Evolutionary conservation across 2,329 filamentous ascomycete genomes (phyloP), one percentile per base, ranked within the genome.

Genomic region (Bipolaris bicolor): DNA sequence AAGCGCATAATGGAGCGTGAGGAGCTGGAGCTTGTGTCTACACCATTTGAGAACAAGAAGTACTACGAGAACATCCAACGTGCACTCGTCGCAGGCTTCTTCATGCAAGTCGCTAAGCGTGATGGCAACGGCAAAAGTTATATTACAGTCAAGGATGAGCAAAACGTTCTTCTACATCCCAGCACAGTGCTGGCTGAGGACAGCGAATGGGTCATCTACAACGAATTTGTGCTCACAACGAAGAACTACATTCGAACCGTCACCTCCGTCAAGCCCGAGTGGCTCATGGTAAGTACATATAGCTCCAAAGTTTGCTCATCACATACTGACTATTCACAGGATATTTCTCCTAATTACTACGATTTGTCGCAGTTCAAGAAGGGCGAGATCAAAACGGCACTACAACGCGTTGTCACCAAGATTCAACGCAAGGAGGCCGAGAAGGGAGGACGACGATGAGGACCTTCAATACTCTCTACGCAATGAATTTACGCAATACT

Each of bases 71-170:
- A 99, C 77, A 99, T 99, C 70, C 90, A 94, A 43, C 88, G 92
- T 36, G 94, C 95, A 7, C 84, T 99, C 13, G 89, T 97, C 11
- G 86, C 93, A 0, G 95, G 96, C 33, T 99, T 99, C 84, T 99
- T 99, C 84, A 99, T 99, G 95, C 95, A 99, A 77, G 91, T 98
- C 20, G 96, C 95, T 57, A 97, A 96, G 87, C 92, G 90, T 74
- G 92, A 98, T 72, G 87, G 86, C 49, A 88, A 86, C 29, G 90
- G 91, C 72, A 98, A 98, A 83, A 86, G 91, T 40, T 99, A 99
- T 80, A 88, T 89, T 62, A 99, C 95, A 1, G 89, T 99, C 76
- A 99, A 98, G 82, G 96, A 99, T 73, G 90, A 97, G 71, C 94
- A 98, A 79, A 90, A 86, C 45, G 95, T 99, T 44, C 83, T 97